Evolutionary conservation across 306 rosid genomes (phyloP).

Genomic region (Casuarina equisetifolia): DNA sequence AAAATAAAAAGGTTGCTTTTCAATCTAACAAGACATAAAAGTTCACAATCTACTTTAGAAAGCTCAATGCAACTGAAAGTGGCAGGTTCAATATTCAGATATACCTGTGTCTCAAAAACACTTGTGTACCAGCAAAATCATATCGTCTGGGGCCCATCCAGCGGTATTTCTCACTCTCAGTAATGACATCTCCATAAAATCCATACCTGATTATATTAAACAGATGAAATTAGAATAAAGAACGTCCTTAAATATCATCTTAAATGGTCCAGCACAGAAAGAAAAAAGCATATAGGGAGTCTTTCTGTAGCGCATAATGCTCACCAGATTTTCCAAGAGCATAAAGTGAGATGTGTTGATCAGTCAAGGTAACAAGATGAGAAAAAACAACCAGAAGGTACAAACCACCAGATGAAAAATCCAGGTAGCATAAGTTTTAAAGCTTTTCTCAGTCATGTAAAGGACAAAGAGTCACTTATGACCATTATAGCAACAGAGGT

Average conservation of each 20-base stretch:
- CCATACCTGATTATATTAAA: constrained; percentile 66
- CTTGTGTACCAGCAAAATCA: constrained; percentile 92
- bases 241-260: constrained; percentile 15
- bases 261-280: constrained; percentile 19
- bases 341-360: background rate
- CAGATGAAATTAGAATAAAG: constrained; percentile 29
- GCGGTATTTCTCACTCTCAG: constrained; percentile 88
- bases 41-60: background rate
- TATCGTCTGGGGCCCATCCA: constrained; percentile 99
- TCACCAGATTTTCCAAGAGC: background rate
- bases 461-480: too few species aligned
- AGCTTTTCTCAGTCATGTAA: too few species aligned
- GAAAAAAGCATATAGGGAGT: constrained; percentile 5
- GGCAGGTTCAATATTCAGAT: background rate
- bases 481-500: too few species aligned
- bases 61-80: background rate
- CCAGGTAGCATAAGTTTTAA: too few species aligned
- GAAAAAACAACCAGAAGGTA: too few species aligned
- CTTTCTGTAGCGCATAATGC: background rate
- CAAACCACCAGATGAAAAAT: too few species aligned
- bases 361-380: background rate
- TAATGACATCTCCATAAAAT: constrained; percentile 95
- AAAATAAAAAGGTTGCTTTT: background rate
- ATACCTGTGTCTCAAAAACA: constrained; percentile 79
- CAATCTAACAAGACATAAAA: background rate